Conservation (phyloP, 2,329 filamentous ascomycete species). For the Diaporthe sp. region DNA sequence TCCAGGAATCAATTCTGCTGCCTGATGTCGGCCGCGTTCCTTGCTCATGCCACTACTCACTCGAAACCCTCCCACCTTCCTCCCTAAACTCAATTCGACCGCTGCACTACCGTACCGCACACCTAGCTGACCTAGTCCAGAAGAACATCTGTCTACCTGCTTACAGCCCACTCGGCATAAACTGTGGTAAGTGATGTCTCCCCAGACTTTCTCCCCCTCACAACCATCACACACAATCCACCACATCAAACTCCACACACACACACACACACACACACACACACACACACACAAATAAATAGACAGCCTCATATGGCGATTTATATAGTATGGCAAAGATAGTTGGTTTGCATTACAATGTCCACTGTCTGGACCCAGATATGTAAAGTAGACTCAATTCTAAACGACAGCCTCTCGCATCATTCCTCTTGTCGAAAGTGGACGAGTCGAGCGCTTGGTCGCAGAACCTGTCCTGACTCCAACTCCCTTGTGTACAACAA, state of each 20-base stretch:
- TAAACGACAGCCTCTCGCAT: background rate
- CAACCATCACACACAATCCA: no score
- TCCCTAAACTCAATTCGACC: constrained; percentile 22
- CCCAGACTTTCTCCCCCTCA: background rate
- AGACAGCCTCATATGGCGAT: background rate
- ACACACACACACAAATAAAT: background rate
- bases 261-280: background rate
- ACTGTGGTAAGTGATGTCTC: background rate
- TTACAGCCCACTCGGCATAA: background rate
- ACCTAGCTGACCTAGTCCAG: background rate
- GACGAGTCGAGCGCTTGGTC: constrained; percentile 1
- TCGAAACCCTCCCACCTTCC: constrained; percentile 10
- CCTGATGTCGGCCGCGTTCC: constrained; percentile 29
- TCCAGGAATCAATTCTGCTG: constrained; percentile 36
- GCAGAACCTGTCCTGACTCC: constrained; percentile 19
- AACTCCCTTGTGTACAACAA: constrained; percentile 30
- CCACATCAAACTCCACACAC: background rate
- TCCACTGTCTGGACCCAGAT: constrained; percentile 20
- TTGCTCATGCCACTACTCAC: constrained; percentile 17
- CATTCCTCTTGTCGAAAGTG: constrained; percentile 18
- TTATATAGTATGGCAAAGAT: constrained; percentile 9
- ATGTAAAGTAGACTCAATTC: constrained; percentile 19
- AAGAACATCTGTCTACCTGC: background rate
- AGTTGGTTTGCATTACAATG: constrained; percentile 31
- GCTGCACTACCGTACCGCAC: background rate